Conservation (phyloP, 2,329 filamentous ascomycete genomes). For the Fusarium sp. region DNA sequence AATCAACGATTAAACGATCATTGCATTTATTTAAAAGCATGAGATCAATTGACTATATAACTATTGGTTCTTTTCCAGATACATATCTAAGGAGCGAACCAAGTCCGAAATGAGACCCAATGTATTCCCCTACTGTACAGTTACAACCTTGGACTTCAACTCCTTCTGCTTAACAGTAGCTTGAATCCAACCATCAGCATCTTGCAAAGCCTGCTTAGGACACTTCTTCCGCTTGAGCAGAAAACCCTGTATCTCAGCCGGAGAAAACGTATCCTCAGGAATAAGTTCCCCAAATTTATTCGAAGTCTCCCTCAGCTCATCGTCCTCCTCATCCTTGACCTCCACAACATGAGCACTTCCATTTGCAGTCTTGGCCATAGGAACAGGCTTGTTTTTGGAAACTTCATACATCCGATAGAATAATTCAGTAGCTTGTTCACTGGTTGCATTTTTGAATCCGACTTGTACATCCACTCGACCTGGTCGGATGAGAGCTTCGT, state of each 20-base stretch:
- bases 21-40: neutral
- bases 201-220: conserved; percentile 64
- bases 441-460: conserved; percentile 70
- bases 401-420: conserved; percentile 71
- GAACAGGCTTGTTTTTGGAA: conserved; percentile 37
- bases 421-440: conserved; percentile 65
- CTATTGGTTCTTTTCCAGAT: neutral
- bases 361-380: conserved; percentile 19
- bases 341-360: conserved; percentile 13
- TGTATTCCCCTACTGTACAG: conserved; percentile 55
- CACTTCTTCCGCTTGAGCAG: conserved; percentile 70
- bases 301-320: conserved; percentile 59
- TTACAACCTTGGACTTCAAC: conserved; percentile 59
- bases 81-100: too few species aligned
- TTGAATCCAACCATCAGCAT: conserved; percentile 65
- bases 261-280: conserved; percentile 64
- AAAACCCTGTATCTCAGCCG: conserved; percentile 74
- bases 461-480: conserved; percentile 79
- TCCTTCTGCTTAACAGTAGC: conserved; percentile 63
- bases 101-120: too few species aligned
- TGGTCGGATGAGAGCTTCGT: conserved; percentile 78
- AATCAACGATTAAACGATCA: neutral
- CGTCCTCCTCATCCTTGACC: conserved; percentile 16
- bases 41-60: neutral
- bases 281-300: conserved; percentile 63